Base-by-base conservation (phyloP, 164 flowering plant genomes). In the Vitis rotundifolia region DNA sequence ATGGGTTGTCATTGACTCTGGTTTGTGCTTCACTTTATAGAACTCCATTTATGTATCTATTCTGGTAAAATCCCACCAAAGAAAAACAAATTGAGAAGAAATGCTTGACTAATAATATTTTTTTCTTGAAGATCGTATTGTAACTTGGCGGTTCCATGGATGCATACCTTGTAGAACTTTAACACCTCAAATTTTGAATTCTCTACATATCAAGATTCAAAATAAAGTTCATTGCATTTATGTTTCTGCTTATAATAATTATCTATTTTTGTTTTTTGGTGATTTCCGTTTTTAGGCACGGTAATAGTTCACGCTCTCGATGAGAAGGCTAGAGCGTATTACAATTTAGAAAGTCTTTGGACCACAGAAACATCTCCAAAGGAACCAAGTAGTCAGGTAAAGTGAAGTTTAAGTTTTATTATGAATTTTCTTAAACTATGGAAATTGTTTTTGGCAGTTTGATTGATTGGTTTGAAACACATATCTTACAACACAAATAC, bases 1-100 rank as follows among this genome's bases (percentile, higher is more conserved):
- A 49, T 94, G 98, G 97, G 78, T 91, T 67, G 94, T 94, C 47
- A 76, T 94, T 60, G 98, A 94, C 75, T 87, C 92, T 73, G 98
- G 98, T 94, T 62, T 16, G 86, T 76, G 28, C 52, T 61, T 50
- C 65, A 59, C 62, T 78, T 14, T 26, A 44, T 66, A 50, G 12
- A 37, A 19, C 14, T 28, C 54, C 16, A 11, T 56, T 50, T 22
- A 3, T 16, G 50, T 14, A 14, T 0, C 26, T 19, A 48, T 29
- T 60, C n/a, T 37, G 44, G 44, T 37, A 37, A 37, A 37, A 37
- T 37, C 44, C 44, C 44, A 6, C 44, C 7, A 3, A 37, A 37
- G 44, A 37, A 22, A 22, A 22, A 22, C 26, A 22, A 22, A 22
- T 22, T 22, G 26, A 22, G 26, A 22, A 22, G 26, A 22, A 22